Evolutionary conservation across 495 filamentous ascomycete species (phyloP).

Genomic region (Tuber melanosporum): DNA sequence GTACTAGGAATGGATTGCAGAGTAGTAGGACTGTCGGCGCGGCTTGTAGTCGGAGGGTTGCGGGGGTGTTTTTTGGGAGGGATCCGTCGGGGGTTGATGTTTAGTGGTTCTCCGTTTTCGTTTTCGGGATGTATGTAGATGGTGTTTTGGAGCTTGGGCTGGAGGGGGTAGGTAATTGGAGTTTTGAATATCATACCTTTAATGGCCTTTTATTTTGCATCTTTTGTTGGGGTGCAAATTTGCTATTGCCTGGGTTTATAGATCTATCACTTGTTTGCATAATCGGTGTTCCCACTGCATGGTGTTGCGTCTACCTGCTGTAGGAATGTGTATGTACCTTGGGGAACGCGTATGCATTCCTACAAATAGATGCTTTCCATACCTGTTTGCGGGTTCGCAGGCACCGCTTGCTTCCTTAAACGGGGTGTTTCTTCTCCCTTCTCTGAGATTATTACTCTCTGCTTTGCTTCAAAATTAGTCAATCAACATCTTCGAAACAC

Average conservation of each 20-base stretch:
- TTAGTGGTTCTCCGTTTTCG: constrained; percentile 37
- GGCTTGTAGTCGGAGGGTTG: constrained; percentile 63
- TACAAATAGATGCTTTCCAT: not conserved
- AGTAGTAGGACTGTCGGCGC: constrained; percentile 61
- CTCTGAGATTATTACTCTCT: not conserved
- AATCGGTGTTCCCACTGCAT: not conserved
- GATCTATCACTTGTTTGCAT: not conserved
- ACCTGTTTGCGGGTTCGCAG: not conserved
- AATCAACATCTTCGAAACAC: not conserved
- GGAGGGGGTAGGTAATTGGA: not conserved
- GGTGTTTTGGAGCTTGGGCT: not conserved
- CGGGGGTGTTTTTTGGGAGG: constrained; percentile 65
- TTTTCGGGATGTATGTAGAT: not conserved
- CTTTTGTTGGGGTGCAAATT: not conserved
- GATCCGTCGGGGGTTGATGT: constrained; percentile 64
- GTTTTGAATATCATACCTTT: not conserved
- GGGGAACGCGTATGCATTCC: not conserved
- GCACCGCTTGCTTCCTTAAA: not conserved
- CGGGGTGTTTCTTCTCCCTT: not conserved
- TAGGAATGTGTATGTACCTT: no score
- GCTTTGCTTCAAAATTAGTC: not conserved
- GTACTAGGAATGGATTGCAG: constrained; percentile 61
- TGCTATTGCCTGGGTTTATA: not conserved
- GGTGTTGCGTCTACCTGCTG: not conserved
- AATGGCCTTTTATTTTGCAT: not conserved